Base-by-base conservation (phyloP, 805 yeast species). In the Grigorovia yakushimaensis region DNA sequence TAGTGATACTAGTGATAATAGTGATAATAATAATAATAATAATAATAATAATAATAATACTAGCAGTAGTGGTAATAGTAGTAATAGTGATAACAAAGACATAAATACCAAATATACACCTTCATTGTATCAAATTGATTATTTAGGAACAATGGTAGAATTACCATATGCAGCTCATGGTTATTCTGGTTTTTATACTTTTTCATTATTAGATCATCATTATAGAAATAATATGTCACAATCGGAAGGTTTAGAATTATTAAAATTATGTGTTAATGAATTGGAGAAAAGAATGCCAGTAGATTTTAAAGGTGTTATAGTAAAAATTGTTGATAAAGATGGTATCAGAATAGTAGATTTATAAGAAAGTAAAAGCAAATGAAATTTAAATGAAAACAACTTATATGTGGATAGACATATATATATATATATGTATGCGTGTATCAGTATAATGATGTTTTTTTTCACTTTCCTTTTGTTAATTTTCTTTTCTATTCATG, bases 91-190 rank as follows among this genome's bases (percentile, higher is more conserved):
- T 7, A 15, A 27, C 4, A 15, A 7, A 7, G 9, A 6, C 27
- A 9, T 7, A 7, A 24, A 24, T 24, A 24, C 6, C 9, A 24
- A 72, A 7, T 65, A 73, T 39, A 72, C 69, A 50, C 88, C 97
- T 38, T 71, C 77, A 45, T 73, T 93, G 58, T 82, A 84, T 60
- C 88, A 91, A 82, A 84, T 93, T 55, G 98, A 93, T 64, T 93
- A 93, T 65, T 71, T 93, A 54, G 98, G 98, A 7, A 86, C 98
- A 2, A 79, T 82, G 54, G 95, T 82, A 15, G 87, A 82, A 51
- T 73, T 93, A 49, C 98, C 98, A 15, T 93, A 93, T 62, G 96
- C 94, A 17, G 98, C 98, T 1, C 98, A 93, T 65, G 98, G 98
- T 11, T 93, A 93, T 62, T 95, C 98, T n/a, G 95, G 94, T 1